Evolutionary conservation across 2,329 filamentous ascomycete genomes (phyloP), one percentile per base, ranked within the genome.

Genomic region (Fusarium guadeloupense): DNA sequence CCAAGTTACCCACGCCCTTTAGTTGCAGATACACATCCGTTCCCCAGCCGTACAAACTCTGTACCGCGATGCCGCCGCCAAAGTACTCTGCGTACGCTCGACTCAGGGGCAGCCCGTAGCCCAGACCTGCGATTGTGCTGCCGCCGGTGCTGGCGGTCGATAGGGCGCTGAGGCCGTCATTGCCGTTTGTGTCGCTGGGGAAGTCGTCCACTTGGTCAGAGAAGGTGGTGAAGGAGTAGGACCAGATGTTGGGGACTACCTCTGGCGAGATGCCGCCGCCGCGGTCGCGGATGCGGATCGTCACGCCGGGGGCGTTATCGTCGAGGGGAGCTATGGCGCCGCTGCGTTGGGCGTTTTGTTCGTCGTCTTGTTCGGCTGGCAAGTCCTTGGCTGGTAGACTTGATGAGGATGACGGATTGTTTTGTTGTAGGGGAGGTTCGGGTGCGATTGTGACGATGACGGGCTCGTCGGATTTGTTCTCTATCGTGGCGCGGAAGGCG

Each of bases 71-170:
- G 4, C 93, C 93, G 1, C 95, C 95, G 3, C 95, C 95, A 80
- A 99, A 99, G 71, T 98, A 99, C 79, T 99, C 94, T 1, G 95
- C 95, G 72, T 99, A 99, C 0, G 95, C 94, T 59, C 95, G 84
- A 47, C 93, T 93, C 19, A 99, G 77, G 2, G 95, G 95, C 61
- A 99, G 74, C 1, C 95, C 95, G 73, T 99, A 99, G 1, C 95
- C 95, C 42, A 99, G 77, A 0, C 95, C 95, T 0, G 95, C 95
- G 56, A 99, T 96, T 38, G 91, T 94, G 72, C 90, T 93, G 1
- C 86, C 84, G 45, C 91, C 90, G 0, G 85, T 87, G 49, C 87
- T 89, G 25, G 87, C 86, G 2, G 85, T 85, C 2, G 90, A 89
- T 42, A 97, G 89, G 5, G 89, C 87, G 69, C 89, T 90, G 59